Base-by-base conservation (phyloP, 139 green algal genomes). In the Chlamydomonas schloesseri region DNA sequence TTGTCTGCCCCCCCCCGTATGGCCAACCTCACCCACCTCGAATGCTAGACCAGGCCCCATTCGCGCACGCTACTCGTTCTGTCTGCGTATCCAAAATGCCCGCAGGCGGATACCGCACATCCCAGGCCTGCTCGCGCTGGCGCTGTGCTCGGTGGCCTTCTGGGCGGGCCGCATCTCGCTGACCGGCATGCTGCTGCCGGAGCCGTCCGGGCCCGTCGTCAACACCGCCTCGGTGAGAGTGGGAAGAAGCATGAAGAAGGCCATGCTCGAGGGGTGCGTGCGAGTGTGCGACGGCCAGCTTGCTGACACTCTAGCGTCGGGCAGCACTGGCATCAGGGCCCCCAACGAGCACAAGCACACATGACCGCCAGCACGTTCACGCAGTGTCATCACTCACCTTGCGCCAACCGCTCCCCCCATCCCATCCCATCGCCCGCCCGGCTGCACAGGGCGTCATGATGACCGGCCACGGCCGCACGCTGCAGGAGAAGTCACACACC, bases 111-210 rank as follows among this genome's bases (percentile, higher is more conserved):
- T 85, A 10, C 79, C 79, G 31, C 69, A 85, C 26, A 37, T 85
- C 0, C 79, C 79, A 0, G 79, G 79, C 67, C 50, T 85, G 21
- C 21, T 85, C 9, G 79, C 47, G 9, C 47, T 85, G 20, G 79
- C 67, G 1, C 67, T 85, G 24, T 85, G 79, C 31, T 68, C 37
- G 17, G n/a, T 69, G 2, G 79, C 79, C 31, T 85, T 85, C 67
- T 76, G 65, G 79, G 68, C 69, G 8, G 79, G 79, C 24, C 79
- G 79, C 23, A 34, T 85, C 47, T 70, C 47, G 31, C 23, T 85
- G 20, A 77, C 47, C 21, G 55, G n/a, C 0, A 55, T 47, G 3
- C 23, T 85, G 23, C 79, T 85, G 0, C 79, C 79, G 3, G 79
- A 85, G 67, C 64, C 78, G 28, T 50, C 78, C 14, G 78, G 64